These are phyloP conservation scores for Coniochaeta pulveracea DNA, from an alignment of 2,329 filamentous ascomycete genomes.

Conservation along the genomic window DNA sequence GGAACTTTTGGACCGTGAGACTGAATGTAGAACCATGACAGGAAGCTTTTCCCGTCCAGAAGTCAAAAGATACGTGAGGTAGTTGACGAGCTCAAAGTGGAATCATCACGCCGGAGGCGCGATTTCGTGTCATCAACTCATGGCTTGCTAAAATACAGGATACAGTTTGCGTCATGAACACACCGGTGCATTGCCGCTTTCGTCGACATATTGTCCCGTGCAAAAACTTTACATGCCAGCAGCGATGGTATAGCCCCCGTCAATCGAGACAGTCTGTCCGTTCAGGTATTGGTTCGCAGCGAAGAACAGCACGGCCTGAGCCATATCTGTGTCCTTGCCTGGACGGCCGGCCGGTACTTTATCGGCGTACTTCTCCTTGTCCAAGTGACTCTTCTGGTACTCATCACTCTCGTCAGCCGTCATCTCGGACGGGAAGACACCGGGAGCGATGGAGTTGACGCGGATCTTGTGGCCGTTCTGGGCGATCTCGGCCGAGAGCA, in stretches of 20 bases:
- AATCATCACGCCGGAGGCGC: too few relatives aligned
- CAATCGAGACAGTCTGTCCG: conserved; percentile 30
- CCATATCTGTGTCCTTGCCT: conserved; percentile 49
- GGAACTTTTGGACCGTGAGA: too few relatives aligned
- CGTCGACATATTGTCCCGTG: too few relatives aligned
- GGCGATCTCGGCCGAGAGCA: conserved; percentile 51
- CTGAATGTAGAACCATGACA: too few relatives aligned
- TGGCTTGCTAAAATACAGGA: too few relatives aligned
- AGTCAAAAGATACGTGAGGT: too few relatives aligned
- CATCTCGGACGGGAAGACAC: conserved; percentile 64
- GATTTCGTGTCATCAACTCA: too few relatives aligned
- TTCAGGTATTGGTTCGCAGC: conserved; percentile 29
- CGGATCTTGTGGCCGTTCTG: conserved; percentile 51
- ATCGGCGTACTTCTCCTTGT: conserved; percentile 41
- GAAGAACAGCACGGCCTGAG: conserved; percentile 40
- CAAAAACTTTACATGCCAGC: conserved; percentile 18
- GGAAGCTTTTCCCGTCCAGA: too few relatives aligned
- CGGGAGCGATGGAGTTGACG: conserved; percentile 62
- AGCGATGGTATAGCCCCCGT: conserved; percentile 38
- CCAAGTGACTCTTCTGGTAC: conserved; percentile 46
- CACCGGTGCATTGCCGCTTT: too few relatives aligned
- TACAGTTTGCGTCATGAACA: too few relatives aligned
- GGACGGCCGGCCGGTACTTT: conserved; percentile 37
- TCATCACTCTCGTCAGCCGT: conserved; percentile 37
- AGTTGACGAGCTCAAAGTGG: too few relatives aligned